A percentile compares a stretch with the other conserved stretches of the same genome.
Conservation (phyloP, 2,329 filamentous ascomycete species). For the Aspergillus amoenus region DNA sequence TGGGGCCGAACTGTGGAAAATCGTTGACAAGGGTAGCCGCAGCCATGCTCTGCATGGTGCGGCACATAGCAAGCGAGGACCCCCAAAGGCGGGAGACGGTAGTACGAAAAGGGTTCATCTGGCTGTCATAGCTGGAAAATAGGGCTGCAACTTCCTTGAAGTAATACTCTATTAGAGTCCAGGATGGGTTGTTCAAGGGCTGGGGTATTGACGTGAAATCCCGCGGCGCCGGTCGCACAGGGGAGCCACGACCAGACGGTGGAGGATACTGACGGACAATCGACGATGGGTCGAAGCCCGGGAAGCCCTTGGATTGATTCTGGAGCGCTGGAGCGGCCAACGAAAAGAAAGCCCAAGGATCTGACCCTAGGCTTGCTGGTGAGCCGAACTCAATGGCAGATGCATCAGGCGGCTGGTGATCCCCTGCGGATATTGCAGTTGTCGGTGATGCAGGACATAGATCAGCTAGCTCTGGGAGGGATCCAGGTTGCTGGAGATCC, state of each 20-base stretch:
- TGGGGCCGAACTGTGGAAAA: slow-evolving; percentile 53
- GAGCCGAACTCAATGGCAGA: slow-evolving; percentile 20
- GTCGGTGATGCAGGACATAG: slow-evolving; percentile 27
- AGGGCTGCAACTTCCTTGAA: slow-evolving; percentile 62
- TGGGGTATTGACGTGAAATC: slow-evolving; percentile 38
- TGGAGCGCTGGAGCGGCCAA: slow-evolving; percentile 22
- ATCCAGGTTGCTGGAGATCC: slow-evolving; percentile 27
- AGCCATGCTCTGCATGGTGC: slow-evolving; percentile 64
- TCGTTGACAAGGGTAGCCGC: slow-evolving; percentile 60
- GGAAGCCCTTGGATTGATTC: slow-evolving; percentile 19
- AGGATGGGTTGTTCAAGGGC: slow-evolving; percentile 50
- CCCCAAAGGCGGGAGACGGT: slow-evolving; percentile 59
- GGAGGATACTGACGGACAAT: slow-evolving; percentile 37
- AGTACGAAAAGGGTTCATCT: slow-evolving; percentile 61
- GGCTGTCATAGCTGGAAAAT: slow-evolving; percentile 65
- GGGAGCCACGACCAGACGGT: slow-evolving; percentile 12
- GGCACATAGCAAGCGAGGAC: slow-evolving; percentile 59
- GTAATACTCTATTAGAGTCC: slow-evolving; percentile 62
- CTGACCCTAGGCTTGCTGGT: slow-evolving; percentile 19
- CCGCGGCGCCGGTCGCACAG: slow-evolving; percentile 16
- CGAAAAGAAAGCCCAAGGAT: slow-evolving; percentile 27
- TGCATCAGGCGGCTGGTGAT: slow-evolving; percentile 16
- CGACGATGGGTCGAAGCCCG: slow-evolving; percentile 32
- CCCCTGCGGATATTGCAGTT: slow-evolving; percentile 6
- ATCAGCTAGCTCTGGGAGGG: slow-evolving; percentile 35